phyloP scores from a whole-genome alignment of 1,139 yeast species.

The Candida sp. region DNA sequence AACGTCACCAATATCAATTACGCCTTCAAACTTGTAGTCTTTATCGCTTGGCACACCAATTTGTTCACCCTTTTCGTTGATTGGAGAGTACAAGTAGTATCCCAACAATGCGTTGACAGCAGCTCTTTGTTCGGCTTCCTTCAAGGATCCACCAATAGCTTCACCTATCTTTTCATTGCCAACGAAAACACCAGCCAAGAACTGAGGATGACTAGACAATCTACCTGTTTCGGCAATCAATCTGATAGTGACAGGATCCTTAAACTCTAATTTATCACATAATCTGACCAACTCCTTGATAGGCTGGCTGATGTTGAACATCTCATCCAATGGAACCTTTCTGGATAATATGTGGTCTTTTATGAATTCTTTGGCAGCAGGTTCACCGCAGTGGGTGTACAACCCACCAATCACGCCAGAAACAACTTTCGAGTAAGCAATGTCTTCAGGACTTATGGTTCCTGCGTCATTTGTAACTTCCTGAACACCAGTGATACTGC shows the following conservation, averaged over 20 bases:
- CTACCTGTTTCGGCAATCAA: constrained; percentile 95
- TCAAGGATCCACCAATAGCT: constrained; percentile 92
- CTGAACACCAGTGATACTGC: constrained; percentile 50
- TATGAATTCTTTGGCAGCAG: constrained; percentile 66
- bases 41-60: constrained; percentile 66
- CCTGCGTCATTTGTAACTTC: constrained; percentile 21
- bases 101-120: constrained; percentile 90
- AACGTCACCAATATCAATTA: constrained; percentile 60
- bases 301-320: constrained; percentile 86
- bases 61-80: constrained; percentile 44
- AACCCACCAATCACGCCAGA: constrained; percentile 76
- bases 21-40: constrained; percentile 46
- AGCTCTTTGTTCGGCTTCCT: constrained; percentile 93
- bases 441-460: constrained; percentile 29
- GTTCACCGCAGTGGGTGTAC: constrained; percentile 69
- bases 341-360: constrained; percentile 76
- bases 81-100: constrained; percentile 90
- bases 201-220: constrained; percentile 80
- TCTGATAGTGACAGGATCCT: constrained; percentile 74
- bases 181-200: constrained; percentile 88
- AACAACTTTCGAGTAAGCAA: constrained; percentile 60
- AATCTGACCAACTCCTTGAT: constrained; percentile 82
- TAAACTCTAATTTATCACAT: constrained; percentile 78
- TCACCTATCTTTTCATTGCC: constrained; percentile 90
- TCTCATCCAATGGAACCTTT: constrained; percentile 69